phyloP scores from a whole-genome alignment of 148 eudicot species.

The Pouteria glomerata region DNA sequence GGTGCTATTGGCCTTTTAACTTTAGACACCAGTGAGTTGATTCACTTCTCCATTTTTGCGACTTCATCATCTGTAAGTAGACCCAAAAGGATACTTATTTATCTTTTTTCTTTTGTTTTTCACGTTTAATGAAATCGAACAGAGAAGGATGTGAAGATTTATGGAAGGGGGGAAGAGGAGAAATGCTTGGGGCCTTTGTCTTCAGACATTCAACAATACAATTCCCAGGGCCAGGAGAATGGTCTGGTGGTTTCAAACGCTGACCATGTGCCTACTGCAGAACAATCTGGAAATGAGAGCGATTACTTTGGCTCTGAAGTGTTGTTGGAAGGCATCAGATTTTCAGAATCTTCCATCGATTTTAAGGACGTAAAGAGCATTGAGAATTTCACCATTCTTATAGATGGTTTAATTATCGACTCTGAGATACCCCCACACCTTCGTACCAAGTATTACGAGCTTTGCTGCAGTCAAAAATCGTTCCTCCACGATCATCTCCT shows the following conservation, averaged over 20 bases:
- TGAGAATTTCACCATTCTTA: slow-evolving; percentile 26
- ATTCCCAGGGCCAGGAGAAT: slow-evolving; percentile 9
- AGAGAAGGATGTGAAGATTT: neutral
- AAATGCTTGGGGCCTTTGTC: neutral
- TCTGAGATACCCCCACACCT: slow-evolving; percentile 27
- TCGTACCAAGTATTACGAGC: slow-evolving; percentile 38
- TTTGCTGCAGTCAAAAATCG: slow-evolving; percentile 35
- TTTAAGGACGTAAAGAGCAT: slow-evolving; percentile 34
- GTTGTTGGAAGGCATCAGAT: slow-evolving; percentile 24
- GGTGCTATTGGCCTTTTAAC: slow-evolving; percentile 26
- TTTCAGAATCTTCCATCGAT: slow-evolving; percentile 23
- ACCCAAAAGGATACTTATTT: neutral
- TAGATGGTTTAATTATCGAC: slow-evolving; percentile 31
- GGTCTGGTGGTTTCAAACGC: neutral
- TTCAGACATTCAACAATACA: neutral
- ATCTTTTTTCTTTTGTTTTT: slow-evolving; percentile 2
- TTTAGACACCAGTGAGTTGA: slow-evolving; percentile 17
- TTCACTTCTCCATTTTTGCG: neutral
- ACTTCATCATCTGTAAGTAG: neutral
- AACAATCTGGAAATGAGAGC: slow-evolving; percentile 9
- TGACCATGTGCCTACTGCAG: neutral
- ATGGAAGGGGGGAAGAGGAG: neutral
- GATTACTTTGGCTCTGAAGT: slow-evolving; percentile 18
- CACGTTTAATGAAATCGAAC: slow-evolving; percentile 7
- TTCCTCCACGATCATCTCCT: slow-evolving; percentile 28